phyloP scores from a whole-genome alignment of 805 yeast species.

The Yarrowia sp. region DNA sequence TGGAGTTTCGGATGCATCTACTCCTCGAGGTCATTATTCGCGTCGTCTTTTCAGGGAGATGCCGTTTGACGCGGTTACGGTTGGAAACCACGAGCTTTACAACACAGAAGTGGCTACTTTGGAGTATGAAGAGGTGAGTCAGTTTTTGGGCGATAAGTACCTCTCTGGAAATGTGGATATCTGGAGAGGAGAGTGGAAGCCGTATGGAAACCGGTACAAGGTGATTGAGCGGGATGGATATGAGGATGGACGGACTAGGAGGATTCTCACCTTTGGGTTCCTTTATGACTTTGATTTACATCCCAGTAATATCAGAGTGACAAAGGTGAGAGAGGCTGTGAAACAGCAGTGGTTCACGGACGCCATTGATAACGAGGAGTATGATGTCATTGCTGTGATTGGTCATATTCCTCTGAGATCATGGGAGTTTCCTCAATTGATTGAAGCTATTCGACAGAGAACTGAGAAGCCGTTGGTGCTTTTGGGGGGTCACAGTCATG shows the following conservation, averaged over 20 bases:
- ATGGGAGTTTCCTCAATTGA: slow-evolving; percentile 55
- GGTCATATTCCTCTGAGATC: slow-evolving; percentile 71
- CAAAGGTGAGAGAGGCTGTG: slow-evolving; percentile 55
- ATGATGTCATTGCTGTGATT: slow-evolving; percentile 67
- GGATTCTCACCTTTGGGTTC: slow-evolving; percentile 71
- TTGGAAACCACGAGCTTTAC: slow-evolving; percentile 92
- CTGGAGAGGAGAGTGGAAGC: slow-evolving; percentile 46
- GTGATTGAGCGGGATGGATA: not conserved
- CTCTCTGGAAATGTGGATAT: slow-evolving; percentile 48
- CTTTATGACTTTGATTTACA: slow-evolving; percentile 69
- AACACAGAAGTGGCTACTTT: slow-evolving; percentile 57
- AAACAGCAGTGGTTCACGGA: slow-evolving; percentile 64
- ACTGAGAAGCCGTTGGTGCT: slow-evolving; percentile 72
- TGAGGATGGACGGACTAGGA: slow-evolving; percentile 30
- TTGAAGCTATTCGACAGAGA: slow-evolving; percentile 52
- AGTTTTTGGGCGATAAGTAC: slow-evolving; percentile 57
- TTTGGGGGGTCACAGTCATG: slow-evolving; percentile 93
- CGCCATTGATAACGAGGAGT: slow-evolving; percentile 41
- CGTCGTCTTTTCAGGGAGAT: slow-evolving; percentile 58
- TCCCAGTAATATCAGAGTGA: slow-evolving; percentile 62
- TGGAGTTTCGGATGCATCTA: slow-evolving; percentile 78
- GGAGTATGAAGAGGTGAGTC: slow-evolving; percentile 63
- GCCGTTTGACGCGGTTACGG: slow-evolving; percentile 73
- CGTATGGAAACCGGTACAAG: slow-evolving; percentile 62
- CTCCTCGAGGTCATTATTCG: slow-evolving; percentile 65